These are phyloP conservation scores for Pugionium dolabratum DNA, from an alignment of 345 rosid species.

Conservation along the genomic window DNA sequence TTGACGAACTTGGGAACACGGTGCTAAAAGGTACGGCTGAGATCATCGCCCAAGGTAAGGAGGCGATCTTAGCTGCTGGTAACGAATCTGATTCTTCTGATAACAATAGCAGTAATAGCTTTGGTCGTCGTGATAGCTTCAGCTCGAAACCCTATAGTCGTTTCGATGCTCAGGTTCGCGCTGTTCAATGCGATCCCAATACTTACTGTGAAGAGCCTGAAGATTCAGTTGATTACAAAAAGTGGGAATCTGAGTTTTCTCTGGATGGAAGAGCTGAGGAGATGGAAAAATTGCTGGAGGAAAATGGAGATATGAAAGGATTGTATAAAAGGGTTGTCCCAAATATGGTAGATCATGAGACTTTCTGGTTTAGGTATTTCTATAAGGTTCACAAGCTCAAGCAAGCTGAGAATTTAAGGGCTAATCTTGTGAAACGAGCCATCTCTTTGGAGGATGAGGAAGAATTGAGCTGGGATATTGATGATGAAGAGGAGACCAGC, in stretches of 20 bases:
- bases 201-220: slow-evolving; percentile 1
- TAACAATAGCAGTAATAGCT: neutral
- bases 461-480: slow-evolving; percentile 1
- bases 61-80: neutral
- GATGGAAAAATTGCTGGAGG: neutral
- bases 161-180: neutral
- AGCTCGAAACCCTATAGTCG: neutral
- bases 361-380: neutral
- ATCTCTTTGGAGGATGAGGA: neutral
- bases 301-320: neutral
- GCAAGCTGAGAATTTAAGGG: neutral
- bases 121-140: neutral
- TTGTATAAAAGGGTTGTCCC: neutral
- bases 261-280: neutral
- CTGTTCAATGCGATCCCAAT: neutral
- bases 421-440: neutral
- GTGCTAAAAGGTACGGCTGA: neutral
- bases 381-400: neutral
- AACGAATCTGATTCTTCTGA: slow-evolving; percentile 1
- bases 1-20: neutral
- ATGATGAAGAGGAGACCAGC: neutral
- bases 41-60: neutral
- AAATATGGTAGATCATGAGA: neutral
- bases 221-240: neutral
- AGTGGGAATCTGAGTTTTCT: neutral